These are phyloP conservation scores for Kwoniella dendrophila DNA, from an alignment of 768 basidiomycete species.

Conservation along the genomic window DNA sequence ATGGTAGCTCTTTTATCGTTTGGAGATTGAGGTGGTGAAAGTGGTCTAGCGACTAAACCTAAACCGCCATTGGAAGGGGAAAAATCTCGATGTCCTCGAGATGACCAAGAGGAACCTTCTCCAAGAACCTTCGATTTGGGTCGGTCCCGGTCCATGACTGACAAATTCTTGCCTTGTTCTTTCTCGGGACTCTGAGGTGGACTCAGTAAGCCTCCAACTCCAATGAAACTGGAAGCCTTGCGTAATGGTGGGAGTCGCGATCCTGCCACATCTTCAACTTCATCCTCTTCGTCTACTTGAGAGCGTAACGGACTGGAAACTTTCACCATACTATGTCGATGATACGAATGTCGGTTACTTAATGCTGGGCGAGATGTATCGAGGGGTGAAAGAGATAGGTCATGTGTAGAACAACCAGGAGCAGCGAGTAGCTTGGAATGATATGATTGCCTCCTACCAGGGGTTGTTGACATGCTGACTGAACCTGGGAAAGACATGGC, in stretches of 20 bases:
- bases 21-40: slow-evolving; percentile 26
- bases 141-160: slow-evolving; percentile 34
- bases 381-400: slow-evolving; percentile 23
- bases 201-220: slow-evolving; percentile 37
- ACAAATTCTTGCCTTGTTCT: slow-evolving; percentile 5
- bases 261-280: background rate
- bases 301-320: slow-evolving; percentile 50
- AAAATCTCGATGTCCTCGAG: slow-evolving; percentile 20
- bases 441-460: slow-evolving; percentile 28
- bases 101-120: slow-evolving; percentile 22
- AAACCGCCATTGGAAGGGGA: background rate
- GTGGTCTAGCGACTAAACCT: slow-evolving; percentile 29
- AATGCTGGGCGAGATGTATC: slow-evolving; percentile 21
- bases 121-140: slow-evolving; percentile 20
- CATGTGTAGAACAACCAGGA: slow-evolving; percentile 8
- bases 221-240: slow-evolving; percentile 30
- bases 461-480: slow-evolving; percentile 30
- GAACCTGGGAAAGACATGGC: slow-evolving; percentile 48
- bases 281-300: slow-evolving; percentile 46
- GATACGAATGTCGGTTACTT: slow-evolving; percentile 16
- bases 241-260: slow-evolving; percentile 11
- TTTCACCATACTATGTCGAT: slow-evolving; percentile 41
- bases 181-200: slow-evolving; percentile 36
- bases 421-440: slow-evolving; percentile 30
- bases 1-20: slow-evolving; percentile 20